These are phyloP conservation scores for Picochlorum costavermella DNA, from an alignment of 139 green algal species.

Conservation along the genomic window DNA sequence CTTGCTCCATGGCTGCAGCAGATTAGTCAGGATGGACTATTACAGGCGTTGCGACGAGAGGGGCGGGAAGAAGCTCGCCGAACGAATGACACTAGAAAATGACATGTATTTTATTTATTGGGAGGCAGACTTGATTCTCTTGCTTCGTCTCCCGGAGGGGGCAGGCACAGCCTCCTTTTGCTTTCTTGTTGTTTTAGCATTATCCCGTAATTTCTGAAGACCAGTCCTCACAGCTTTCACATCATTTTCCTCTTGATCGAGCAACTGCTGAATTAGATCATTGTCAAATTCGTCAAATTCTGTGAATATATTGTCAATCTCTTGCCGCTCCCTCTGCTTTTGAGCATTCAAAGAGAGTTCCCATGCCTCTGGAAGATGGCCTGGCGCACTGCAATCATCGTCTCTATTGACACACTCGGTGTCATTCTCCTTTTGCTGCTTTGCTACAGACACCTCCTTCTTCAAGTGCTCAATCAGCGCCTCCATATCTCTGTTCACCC, in stretches of 20 bases:
- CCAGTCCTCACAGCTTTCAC: slow-evolving; percentile 21
- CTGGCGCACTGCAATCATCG: slow-evolving; percentile 10
- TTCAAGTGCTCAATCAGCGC: slow-evolving; percentile 54
- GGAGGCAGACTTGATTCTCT: background rate
- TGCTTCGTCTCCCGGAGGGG: background rate
- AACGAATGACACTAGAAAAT: no score
- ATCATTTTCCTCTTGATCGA: slow-evolving; percentile 66
- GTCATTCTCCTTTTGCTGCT: slow-evolving; percentile 10
- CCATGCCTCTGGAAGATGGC: slow-evolving; percentile 6
- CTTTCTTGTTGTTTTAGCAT: slow-evolving; percentile 21
- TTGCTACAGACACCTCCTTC: slow-evolving; percentile 20
- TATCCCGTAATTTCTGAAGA: slow-evolving; percentile 23
- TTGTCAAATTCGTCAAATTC: slow-evolving; percentile 54
- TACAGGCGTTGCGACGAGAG: slow-evolving; percentile 61
- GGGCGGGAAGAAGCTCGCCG: slow-evolving; percentile 57
- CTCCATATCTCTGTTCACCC: slow-evolving; percentile 64
- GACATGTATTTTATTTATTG: no score
- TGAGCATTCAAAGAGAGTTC: slow-evolving; percentile 1
- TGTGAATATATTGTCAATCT: slow-evolving; percentile 15
- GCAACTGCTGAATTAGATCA: slow-evolving; percentile 42
- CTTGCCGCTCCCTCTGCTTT: background rate
- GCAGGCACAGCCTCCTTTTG: slow-evolving; percentile 15
- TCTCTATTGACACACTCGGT: slow-evolving; percentile 28
- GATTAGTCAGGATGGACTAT: slow-evolving; percentile 72
- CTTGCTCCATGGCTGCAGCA: slow-evolving; percentile 58